These are phyloP conservation scores for Wickerhamiella australiensis DNA, from an alignment of 805 yeast species.

Conservation along the genomic window DNA sequence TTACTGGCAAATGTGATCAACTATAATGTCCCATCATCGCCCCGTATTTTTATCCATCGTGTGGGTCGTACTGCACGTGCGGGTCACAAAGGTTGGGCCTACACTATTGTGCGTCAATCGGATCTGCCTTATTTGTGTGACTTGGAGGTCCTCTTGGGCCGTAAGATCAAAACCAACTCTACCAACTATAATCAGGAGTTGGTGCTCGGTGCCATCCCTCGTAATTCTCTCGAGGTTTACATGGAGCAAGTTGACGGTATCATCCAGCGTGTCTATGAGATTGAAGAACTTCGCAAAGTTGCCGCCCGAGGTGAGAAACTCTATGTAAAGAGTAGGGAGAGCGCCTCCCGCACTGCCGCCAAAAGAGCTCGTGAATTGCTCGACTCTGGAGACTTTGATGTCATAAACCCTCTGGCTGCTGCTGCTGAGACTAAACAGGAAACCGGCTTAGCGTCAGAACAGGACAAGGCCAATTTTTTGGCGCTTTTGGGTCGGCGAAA, in stretches of 20 bases:
- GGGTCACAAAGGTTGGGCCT: conserved; percentile 97
- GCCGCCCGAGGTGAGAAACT: conserved; percentile 79
- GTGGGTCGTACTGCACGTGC: conserved; percentile 99
- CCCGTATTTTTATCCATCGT: conserved; percentile 90
- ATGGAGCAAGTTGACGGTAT: conserved; percentile 60
- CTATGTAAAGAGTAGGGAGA: conserved; percentile 69
- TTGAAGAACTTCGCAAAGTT: conserved; percentile 52
- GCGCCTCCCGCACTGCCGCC: conserved; percentile 79
- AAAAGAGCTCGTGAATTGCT: conserved; percentile 72
- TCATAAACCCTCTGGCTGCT: conserved; percentile 58
- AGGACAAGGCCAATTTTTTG: conserved; percentile 66
- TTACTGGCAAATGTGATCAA: conserved; percentile 85
- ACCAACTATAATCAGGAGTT: conserved; percentile 68
- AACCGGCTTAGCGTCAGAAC: conserved; percentile 42
- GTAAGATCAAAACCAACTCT: conserved; percentile 43
- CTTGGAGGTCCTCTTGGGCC: conserved; percentile 77
- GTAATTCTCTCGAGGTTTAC: conserved; percentile 53
- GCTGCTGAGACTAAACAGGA: conserved; percentile 8
- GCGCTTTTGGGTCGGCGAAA: conserved; percentile 57
- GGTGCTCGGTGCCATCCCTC: conserved; percentile 73
- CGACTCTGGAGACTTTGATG: conserved; percentile 59
- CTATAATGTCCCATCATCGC: conserved; percentile 78
- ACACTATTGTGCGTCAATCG: conserved; percentile 56
- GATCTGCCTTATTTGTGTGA: conserved; percentile 88
- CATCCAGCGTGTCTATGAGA: conserved; percentile 53